phyloP scores from a whole-genome alignment of 495 filamentous ascomycete species.

The Penicillium maclennaniae region DNA sequence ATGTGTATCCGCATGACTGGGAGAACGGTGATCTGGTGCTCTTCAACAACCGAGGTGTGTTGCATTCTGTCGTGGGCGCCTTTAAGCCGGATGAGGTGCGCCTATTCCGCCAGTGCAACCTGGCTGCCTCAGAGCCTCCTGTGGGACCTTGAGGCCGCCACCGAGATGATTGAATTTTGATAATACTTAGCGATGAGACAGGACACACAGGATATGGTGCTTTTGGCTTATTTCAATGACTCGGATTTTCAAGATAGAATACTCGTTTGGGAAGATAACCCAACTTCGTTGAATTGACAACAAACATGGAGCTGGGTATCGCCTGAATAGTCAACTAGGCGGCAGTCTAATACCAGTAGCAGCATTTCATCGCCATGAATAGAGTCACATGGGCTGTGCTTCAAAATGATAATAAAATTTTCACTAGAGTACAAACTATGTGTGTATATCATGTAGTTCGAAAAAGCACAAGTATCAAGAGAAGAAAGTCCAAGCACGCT shows the following conservation, averaged over 20 bases:
- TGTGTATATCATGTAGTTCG: neutral
- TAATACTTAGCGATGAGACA: neutral
- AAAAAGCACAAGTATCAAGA: neutral
- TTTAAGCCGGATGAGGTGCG: slow-evolving; percentile 67
- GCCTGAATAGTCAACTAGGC: neutral
- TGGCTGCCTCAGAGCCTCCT: slow-evolving; percentile 48
- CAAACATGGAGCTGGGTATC: neutral
- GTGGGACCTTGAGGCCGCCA: slow-evolving; percentile 15
- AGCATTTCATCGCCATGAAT: neutral
- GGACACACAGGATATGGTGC: neutral
- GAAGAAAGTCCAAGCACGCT: neutral
- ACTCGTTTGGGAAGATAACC: neutral
- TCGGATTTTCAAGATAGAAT: neutral
- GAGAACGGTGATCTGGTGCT: slow-evolving; percentile 67
- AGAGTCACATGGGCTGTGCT: neutral
- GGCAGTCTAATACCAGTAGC: too few species aligned
- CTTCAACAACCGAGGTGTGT: slow-evolving; percentile 68
- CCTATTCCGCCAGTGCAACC: slow-evolving; percentile 72
- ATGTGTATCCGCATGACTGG: slow-evolving; percentile 73
- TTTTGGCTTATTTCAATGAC: neutral
- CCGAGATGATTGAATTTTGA: neutral
- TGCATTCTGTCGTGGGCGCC: slow-evolving; percentile 70
- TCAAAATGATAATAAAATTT: neutral
- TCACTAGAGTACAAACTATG: slow-evolving; percentile 8
- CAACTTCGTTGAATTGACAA: neutral